phyloP scores from a whole-genome alignment of 768 basidiomycete genomes.

The Agrocybe chaxingu region DNA sequence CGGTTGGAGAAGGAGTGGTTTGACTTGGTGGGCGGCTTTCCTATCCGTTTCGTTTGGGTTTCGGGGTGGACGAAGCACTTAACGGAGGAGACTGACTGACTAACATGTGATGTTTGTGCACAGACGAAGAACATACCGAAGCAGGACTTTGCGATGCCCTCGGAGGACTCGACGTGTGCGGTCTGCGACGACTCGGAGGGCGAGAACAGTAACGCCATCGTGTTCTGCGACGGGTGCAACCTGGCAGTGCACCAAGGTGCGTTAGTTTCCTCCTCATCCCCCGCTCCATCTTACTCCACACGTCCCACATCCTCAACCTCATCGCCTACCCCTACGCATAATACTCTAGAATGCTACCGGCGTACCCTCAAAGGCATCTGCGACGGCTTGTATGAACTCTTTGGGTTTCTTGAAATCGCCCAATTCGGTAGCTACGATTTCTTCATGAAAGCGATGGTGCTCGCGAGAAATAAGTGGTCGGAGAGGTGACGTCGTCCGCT shows the following conservation, averaged over 20 bases:
- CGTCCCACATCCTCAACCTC: too few species aligned
- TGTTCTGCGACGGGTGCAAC: conserved; percentile 99
- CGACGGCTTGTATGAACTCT: too few species aligned
- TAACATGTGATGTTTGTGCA: background rate
- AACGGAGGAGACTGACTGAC: background rate
- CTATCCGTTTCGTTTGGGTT: background rate
- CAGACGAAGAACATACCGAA: conserved; percentile 95
- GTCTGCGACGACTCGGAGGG: conserved; percentile 98
- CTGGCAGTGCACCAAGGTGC: conserved; percentile 98
- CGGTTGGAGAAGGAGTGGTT: conserved; percentile 99
- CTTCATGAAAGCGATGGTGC: too few species aligned
- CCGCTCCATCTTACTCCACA: too few species aligned
- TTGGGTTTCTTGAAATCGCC: too few species aligned
- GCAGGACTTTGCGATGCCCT: conserved; percentile 80
- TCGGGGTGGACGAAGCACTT: too few species aligned
- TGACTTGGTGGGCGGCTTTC: conserved; percentile 62
- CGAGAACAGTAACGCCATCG: conserved; percentile 98
- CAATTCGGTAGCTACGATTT: too few species aligned
- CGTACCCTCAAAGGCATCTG: conserved; percentile 56
- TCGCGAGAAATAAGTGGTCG: too few species aligned
- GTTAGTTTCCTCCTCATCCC: conserved; percentile 10
- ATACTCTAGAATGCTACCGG: conserved; percentile 85
- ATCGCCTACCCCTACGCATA: background rate
- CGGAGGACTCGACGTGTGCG: conserved; percentile 94
- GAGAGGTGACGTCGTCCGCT: too few species aligned